Evolutionary conservation across 345 rosid species (phyloP).

Genomic region (Gossypium longicalyx): DNA sequence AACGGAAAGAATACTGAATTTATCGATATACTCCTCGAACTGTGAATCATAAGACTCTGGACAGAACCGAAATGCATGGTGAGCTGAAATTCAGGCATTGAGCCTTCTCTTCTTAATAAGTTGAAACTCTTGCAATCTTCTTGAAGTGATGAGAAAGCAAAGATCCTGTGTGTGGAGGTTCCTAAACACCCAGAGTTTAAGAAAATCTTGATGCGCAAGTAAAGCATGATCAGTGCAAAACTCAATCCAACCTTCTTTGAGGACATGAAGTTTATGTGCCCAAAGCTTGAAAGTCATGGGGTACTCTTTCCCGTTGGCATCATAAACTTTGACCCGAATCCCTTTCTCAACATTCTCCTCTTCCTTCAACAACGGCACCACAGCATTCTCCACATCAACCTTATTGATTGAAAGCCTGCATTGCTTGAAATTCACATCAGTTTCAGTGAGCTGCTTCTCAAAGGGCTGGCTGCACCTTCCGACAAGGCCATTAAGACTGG

Average conservation of each 20-base stretch:
- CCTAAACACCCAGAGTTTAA: slow-evolving; percentile 11
- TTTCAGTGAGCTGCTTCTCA: slow-evolving; percentile 9
- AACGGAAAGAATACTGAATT: no score
- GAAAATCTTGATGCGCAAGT: slow-evolving; percentile 1
- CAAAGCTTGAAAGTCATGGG: background rate
- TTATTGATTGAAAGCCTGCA: slow-evolving; percentile 8
- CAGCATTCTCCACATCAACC: background rate
- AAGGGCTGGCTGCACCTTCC: slow-evolving; percentile 8
- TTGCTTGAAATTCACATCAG: background rate
- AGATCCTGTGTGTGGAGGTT: background rate
- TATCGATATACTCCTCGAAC: no score
- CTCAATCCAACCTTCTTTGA: background rate
- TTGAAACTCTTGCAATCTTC: background rate
- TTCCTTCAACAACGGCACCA: background rate
- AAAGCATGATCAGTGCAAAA: slow-evolving; percentile 9
- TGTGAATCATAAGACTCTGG: no score
- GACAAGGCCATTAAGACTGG: background rate
- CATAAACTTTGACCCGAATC: slow-evolving; percentile 8
- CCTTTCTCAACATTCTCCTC: background rate
- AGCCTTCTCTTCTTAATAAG: background rate
- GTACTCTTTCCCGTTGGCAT: slow-evolving; percentile 5
- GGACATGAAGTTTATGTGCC: background rate
- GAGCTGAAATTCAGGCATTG: background rate
- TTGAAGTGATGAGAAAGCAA: slow-evolving; percentile 1
- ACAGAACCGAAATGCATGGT: background rate